Base-by-base conservation (phyloP, 257 asterid genomes). In the Salvia splendens region DNA sequence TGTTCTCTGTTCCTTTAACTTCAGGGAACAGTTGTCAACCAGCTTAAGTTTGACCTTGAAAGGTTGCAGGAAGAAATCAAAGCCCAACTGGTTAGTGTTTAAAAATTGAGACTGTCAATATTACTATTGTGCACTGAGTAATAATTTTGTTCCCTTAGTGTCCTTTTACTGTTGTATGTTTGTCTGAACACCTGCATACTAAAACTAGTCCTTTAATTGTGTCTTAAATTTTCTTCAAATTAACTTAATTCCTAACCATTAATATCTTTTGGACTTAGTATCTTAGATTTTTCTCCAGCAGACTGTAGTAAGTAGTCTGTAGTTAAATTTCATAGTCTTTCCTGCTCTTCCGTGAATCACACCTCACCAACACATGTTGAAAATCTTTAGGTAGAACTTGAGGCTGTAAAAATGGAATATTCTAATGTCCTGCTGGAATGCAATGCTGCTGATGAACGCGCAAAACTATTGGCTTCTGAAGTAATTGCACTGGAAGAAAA, bases 401-500 rank as follows among this genome's bases (percentile, higher is more conserved):
- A 91, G 67, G 79, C 95, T 66, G 80, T 88, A 69, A 85, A 75
- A 81, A 75, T 77, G 40, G 96, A 89, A 77, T 91, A 83, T 70
- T 76, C 81, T 70, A 88, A 91, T 84, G 96, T 85, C 38, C 96
- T 81, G 64, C 73, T 94, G 77, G 99, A 91, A 84, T 94, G 96
- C 72, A 82, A 81, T 79, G 98, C 99, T 52, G 99, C 97, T 64
- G 99, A 94, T 84, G 97, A 94, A 74, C 96, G 96, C 10, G 91
- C 96, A 69, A 94, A 88, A 68, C 77, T 94, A 58, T 82, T 94
- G 80, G 98, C 96, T 61, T 86, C 99, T 64, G 99, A 94, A 87
- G 96, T 94, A 69, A 94, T 94, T 80, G 95, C 81, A 51, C 87
- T 91, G 82, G 99, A 94, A 79, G 99, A 94, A 81, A 94, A 91